Evolutionary conservation across 2,329 filamentous ascomycete species (phyloP), one percentile per base, ranked within the genome.

Genomic region (Claviceps sp.): DNA sequence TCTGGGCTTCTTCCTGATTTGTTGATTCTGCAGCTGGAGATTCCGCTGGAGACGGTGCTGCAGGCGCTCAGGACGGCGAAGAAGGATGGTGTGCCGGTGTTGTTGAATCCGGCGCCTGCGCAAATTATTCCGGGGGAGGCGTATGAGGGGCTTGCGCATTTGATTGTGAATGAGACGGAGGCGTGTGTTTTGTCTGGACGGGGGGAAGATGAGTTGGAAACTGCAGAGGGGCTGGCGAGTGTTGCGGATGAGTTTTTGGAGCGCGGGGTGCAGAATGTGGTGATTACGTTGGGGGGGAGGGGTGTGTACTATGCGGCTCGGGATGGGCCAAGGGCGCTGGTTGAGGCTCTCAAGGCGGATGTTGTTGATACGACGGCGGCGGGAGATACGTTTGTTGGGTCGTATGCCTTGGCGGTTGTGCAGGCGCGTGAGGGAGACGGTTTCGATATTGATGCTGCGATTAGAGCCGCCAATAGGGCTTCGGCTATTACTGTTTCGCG

Each of bases 321-420:
- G 44, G 58, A 56, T 3, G 68, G 65, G 24, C 61, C 59, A 44
- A 71, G 71, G 50, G 74, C 71, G 1, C 61, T 81, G 57, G 67
- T 89, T 4, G 65, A 71, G 2, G 88, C 87, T 0, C 75, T 79
- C 56, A 84, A 85, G 66, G 84, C 88, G 4, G 69, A 66, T 19
- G 91, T 97, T 1, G 81, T 96, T 4, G 91, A 97, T 66, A 97
- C 91, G 1, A 97, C 91, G 7, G 91, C 86, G 1, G 93, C 93
- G 5, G 91, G 91, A 0, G 91, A 97, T 66, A 96, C 91, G 0
- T 96, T 96, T 69, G 87, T 94, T 5, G 91, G 93, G 2, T 85
- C 81, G 22, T 95, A 95, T 65, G 86, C 88, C 2, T 79, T 93
- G 26, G 79, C 82, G 53, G 77, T 85, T 34, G 87, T 87, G 41